phyloP scores from a whole-genome alignment of 2,329 filamentous ascomycete genomes.

The Chaetomiaceae sp. region DNA sequence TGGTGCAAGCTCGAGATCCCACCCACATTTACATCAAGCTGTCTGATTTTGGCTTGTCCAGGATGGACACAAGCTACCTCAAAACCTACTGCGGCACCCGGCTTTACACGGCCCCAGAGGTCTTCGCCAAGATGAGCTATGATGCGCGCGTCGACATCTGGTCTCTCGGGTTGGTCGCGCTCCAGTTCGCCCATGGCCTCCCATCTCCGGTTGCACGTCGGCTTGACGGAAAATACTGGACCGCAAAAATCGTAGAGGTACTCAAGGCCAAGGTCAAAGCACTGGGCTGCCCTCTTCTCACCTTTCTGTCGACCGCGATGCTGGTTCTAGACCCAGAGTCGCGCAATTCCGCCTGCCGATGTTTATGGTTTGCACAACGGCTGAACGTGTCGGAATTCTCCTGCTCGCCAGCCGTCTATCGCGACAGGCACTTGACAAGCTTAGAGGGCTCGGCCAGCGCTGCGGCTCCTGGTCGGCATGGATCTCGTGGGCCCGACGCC shows the following conservation, averaged over 20 bases:
- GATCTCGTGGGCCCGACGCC: no score
- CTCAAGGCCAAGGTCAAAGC: neutral
- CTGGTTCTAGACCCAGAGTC: neutral
- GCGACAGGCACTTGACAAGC: no score
- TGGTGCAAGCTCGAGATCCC: neutral
- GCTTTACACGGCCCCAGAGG: neutral
- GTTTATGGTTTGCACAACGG: no score
- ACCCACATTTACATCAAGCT: slow-evolving; percentile 1
- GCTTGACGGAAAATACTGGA: neutral
- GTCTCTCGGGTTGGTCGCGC: neutral
- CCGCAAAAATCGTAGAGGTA: neutral
- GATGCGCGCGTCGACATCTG: neutral
- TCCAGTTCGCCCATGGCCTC: neutral
- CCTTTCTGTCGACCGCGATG: neutral
- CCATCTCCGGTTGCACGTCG: neutral
- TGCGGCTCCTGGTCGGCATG: no score
- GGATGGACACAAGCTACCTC: neutral
- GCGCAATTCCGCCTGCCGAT: neutral
- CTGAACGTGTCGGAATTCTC: no score
- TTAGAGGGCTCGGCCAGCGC: no score
- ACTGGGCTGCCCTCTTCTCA: neutral
- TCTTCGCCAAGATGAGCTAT: neutral
- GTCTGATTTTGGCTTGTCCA: neutral
- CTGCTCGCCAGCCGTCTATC: no score
- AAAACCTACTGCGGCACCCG: neutral